These are phyloP conservation scores for Mortierella sp. DNA, from an alignment of 371 early-diverging fungal genomes.

Conservation along the genomic window DNA sequence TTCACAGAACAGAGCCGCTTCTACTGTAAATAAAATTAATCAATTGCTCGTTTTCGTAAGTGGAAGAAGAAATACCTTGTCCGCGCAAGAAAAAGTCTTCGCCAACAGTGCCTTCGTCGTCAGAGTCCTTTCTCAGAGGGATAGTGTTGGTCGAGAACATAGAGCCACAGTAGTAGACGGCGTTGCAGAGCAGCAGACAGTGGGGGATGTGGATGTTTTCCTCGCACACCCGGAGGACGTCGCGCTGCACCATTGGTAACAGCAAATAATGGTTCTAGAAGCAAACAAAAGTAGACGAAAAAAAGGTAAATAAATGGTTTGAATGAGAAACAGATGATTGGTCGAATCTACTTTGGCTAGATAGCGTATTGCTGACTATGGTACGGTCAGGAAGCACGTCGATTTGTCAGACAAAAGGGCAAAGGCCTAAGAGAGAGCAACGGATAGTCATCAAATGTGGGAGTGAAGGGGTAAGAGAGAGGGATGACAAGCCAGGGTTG, in stretches of 20 bases:
- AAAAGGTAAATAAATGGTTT: neutral
- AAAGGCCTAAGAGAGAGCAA: neutral
- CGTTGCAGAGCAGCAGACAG: conserved; percentile 51
- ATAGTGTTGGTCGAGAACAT: conserved; percentile 36
- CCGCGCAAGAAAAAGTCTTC: conserved; percentile 53
- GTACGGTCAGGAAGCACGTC: neutral
- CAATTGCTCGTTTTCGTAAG: too few relatives aligned
- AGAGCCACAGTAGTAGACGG: conserved; percentile 51
- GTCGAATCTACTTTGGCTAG: neutral
- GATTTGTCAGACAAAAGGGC: neutral
- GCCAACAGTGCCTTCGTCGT: conserved; percentile 33
- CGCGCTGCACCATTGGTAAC: conserved; percentile 52
- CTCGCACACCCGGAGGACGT: conserved; percentile 49
- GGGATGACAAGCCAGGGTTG: neutral
- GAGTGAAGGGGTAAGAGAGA: neutral
- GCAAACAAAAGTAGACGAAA: neutral
- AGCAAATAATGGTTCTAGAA: conserved; percentile 37
- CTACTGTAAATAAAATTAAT: too few relatives aligned
- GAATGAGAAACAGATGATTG: neutral
- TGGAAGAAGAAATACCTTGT: conserved; percentile 28
- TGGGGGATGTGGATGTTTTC: conserved; percentile 50
- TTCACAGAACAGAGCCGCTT: too few relatives aligned
- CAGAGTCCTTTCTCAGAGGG: conserved; percentile 5
- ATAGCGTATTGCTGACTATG: neutral
- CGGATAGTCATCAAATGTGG: neutral